These are phyloP conservation scores for Globisporangium cederbergense DNA, from an alignment of 352 stramenopile genomes.

Conservation along the genomic window DNA sequence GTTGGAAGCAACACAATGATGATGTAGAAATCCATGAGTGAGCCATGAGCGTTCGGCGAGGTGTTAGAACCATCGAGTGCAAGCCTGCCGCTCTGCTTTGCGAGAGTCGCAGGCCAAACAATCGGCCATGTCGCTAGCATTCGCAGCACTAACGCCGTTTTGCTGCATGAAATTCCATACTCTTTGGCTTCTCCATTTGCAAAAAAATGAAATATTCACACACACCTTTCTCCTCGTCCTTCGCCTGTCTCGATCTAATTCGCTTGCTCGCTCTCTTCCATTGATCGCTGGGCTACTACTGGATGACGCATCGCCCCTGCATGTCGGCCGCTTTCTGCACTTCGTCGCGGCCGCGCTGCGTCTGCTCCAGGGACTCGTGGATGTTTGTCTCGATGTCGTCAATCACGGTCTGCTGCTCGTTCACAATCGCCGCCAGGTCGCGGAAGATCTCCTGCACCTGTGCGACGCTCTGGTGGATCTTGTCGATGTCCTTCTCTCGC, in stretches of 20 bases:
- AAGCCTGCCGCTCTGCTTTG: too few relatives aligned
- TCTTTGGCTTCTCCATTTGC: not conserved
- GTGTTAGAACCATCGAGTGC: not conserved
- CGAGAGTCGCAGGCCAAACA: too few relatives aligned
- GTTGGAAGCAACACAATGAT: too few relatives aligned
- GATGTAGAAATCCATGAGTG: too few relatives aligned
- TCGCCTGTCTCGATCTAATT: not conserved
- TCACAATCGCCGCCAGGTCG: slow-evolving; percentile 81
- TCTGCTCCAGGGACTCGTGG: slow-evolving; percentile 81
- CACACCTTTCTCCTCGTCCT: not conserved
- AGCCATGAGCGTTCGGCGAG: not conserved
- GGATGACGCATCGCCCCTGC: slow-evolving; percentile 63
- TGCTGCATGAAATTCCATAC: not conserved
- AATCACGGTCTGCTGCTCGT: slow-evolving; percentile 81
- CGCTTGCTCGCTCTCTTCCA: not conserved
- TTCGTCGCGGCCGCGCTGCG: slow-evolving; percentile 76
- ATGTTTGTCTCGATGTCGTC: slow-evolving; percentile 86
- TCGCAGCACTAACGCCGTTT: not conserved
- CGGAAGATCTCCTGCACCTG: slow-evolving; percentile 91
- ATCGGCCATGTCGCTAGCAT: not conserved
- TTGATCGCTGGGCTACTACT: slow-evolving; percentile 29
- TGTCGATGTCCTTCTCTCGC: slow-evolving; percentile 80
- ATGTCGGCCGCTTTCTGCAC: slow-evolving; percentile 85
- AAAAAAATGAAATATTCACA: slow-evolving; percentile 8
- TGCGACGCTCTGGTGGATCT: slow-evolving; percentile 88